These are phyloP conservation scores for Mortierella sp. DNA, from an alignment of 371 early-diverging fungal species.

Conservation along the genomic window DNA sequence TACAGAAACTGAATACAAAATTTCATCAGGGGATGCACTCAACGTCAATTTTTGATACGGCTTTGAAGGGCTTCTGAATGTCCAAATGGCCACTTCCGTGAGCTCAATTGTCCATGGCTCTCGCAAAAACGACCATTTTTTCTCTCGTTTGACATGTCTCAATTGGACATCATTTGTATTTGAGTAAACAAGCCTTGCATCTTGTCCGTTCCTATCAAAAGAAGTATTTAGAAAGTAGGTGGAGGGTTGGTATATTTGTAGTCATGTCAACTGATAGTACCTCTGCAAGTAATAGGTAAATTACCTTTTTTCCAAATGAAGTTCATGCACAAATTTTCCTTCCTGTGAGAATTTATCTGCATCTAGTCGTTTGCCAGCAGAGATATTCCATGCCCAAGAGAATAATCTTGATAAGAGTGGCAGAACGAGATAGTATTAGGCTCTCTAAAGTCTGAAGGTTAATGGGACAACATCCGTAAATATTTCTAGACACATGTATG, in stretches of 20 bases:
- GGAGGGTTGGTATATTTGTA: neutral
- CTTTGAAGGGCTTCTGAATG: constrained; percentile 1
- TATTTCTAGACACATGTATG: neutral
- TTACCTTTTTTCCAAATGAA: constrained; percentile 21
- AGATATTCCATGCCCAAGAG: constrained; percentile 49
- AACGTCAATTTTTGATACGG: constrained; percentile 25
- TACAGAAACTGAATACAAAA: constrained; percentile 45
- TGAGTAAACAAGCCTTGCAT: constrained; percentile 20
- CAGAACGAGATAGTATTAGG: neutral
- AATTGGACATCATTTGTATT: constrained; percentile 34
- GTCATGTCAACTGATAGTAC: neutral
- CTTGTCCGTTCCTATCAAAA: constrained; percentile 12
- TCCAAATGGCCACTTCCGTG: constrained; percentile 33
- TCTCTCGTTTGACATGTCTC: constrained; percentile 21
- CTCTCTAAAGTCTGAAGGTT: neutral
- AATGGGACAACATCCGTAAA: neutral
- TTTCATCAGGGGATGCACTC: constrained; percentile 11
- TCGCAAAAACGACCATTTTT: constrained; percentile 10
- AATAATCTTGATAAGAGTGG: constrained; percentile 11
- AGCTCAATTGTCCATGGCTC: constrained; percentile 43
- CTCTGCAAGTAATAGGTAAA: too few relatives aligned
- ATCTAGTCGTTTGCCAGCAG: constrained; percentile 22
- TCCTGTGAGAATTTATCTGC: constrained; percentile 41
- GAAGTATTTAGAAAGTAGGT: too few relatives aligned
- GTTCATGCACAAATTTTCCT: constrained; percentile 27